Conservation (phyloP, 176 grass and related monocot genomes). For the Miscanthus lutarioriparius region DNA sequence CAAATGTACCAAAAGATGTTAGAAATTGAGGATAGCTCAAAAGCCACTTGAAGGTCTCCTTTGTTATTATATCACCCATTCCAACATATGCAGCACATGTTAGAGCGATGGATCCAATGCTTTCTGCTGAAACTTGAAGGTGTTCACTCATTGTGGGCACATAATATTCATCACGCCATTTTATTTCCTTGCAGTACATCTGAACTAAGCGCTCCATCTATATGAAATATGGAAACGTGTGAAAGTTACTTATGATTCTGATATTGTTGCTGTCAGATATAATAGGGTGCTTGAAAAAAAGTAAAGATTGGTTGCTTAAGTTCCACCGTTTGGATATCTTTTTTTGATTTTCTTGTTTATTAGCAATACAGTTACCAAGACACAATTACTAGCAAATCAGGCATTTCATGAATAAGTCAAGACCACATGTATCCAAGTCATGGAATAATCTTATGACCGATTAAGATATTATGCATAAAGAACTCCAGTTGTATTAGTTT, state of each 20-base stretch:
- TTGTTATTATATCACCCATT: conserved; percentile 17
- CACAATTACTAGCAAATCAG: not conserved
- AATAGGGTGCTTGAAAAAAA: too few relatives aligned
- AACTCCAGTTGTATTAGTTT: not conserved
- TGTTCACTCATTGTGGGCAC: conserved; percentile 41
- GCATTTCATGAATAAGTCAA: not conserved
- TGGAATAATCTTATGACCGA: not conserved
- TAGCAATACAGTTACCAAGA: not conserved
- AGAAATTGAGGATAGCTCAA: conserved; percentile 37
- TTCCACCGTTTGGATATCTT: too few relatives aligned
- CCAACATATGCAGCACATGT: conserved; percentile 29
- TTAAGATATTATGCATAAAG: not conserved
- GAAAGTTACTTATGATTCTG: not conserved
- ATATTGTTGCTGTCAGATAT: not conserved
- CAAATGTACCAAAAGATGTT: conserved; percentile 25
- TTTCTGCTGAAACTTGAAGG: conserved; percentile 31
- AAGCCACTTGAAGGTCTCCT: conserved; percentile 31
- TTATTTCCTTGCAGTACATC: conserved; percentile 27
- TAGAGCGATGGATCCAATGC: conserved; percentile 11
- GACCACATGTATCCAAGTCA: not conserved
- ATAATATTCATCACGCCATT: conserved; percentile 44
- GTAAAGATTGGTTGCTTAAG: too few relatives aligned
- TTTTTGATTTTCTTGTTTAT: too few relatives aligned
- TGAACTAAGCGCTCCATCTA: conserved; percentile 37
- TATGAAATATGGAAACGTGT: not conserved